Percentiles rank a stretch among this genome's conserved stretches.
phyloP scores from a whole-genome alignment of 805 yeast genomes.

The Candida parachauliodes region DNA sequence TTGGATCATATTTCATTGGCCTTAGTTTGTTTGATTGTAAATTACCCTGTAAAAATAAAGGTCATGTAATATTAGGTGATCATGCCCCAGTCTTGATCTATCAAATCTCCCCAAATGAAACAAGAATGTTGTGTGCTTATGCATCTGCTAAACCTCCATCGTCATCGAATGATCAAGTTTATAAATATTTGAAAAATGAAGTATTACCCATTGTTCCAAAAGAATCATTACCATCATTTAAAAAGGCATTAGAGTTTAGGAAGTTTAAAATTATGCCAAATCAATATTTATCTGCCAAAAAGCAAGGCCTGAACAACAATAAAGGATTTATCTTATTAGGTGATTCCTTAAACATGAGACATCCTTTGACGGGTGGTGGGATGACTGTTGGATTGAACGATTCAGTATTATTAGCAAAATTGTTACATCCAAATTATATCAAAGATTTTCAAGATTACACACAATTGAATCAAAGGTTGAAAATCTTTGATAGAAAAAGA shows the following conservation, averaged over 20 bases:
- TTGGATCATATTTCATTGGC: conserved; percentile 86
- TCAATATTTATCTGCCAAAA: conserved; percentile 78
- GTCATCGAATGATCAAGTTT: conserved; percentile 49
- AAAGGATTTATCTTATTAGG: conserved; percentile 87
- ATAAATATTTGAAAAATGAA: conserved; percentile 52
- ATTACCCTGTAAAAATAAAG: conserved; percentile 72
- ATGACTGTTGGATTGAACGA: conserved; percentile 97
- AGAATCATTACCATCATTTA: conserved; percentile 62
- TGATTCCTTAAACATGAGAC: conserved; percentile 95
- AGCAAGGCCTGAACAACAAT: conserved; percentile 52
- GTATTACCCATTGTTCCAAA: conserved; percentile 73
- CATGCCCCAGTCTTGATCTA: conserved; percentile 88
- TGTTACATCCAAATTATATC: conserved; percentile 53
- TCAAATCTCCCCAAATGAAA: conserved; percentile 78
- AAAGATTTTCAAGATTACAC: conserved; percentile 57
- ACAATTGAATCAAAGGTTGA: conserved; percentile 51
- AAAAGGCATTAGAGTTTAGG: conserved; percentile 49
- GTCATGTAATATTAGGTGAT: conserved; percentile 84
- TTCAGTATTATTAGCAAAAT: conserved; percentile 61
- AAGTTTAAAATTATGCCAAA: conserved; percentile 88
- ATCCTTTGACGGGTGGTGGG: conserved; percentile 98
- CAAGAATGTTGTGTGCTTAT: conserved; percentile 87
- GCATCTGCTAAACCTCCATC: conserved; percentile 73
- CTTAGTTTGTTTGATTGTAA: conserved; percentile 68
- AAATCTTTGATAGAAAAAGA: conserved; percentile 71